Evolutionary conservation across 441 rosid species (phyloP).

Genomic region (Gossypium davidsonii): DNA sequence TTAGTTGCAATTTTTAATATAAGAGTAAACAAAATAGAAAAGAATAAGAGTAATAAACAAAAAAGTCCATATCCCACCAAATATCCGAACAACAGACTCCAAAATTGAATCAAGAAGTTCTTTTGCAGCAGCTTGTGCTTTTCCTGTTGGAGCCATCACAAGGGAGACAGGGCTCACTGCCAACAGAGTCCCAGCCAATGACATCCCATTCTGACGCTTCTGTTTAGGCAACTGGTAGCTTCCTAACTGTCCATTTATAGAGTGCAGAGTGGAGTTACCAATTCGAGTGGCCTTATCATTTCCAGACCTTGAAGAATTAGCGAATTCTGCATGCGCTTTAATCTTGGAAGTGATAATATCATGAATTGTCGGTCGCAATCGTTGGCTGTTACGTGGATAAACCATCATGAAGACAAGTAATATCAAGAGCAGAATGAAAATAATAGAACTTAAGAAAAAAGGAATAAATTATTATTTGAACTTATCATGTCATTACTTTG

Average conservation of each 20-base stretch:
- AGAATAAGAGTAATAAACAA: constrained; percentile 10
- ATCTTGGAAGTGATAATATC: constrained; percentile 88
- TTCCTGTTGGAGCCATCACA: constrained; percentile 93
- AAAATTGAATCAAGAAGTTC: constrained; percentile 93
- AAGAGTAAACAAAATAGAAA: background rate
- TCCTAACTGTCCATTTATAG: constrained; percentile 57
- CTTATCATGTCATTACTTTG: constrained; percentile 9
- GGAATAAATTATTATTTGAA: background rate
- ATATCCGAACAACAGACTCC: constrained; percentile 69
- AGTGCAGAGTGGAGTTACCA: constrained; percentile 40
- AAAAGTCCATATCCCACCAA: constrained; percentile 52
- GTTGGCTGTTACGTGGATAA: constrained; percentile 56
- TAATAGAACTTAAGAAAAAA: background rate
- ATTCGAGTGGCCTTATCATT: constrained; percentile 48
- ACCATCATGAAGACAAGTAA: constrained; percentile 11
- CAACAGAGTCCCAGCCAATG: constrained; percentile 55
- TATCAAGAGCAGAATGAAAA: constrained; percentile 14
- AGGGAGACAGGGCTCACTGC: constrained; percentile 96
- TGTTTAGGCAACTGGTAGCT: constrained; percentile 62
- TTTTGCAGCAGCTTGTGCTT: constrained; percentile 82
- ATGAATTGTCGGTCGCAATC: constrained; percentile 91
- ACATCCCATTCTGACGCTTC: constrained; percentile 76
- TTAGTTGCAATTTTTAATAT: constrained; percentile 21
- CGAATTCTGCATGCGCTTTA: constrained; percentile 59
- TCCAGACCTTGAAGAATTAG: constrained; percentile 58